Conservation (phyloP, 2,329 filamentous ascomycete genomes). For the Biscogniauxia mediterranea region DNA sequence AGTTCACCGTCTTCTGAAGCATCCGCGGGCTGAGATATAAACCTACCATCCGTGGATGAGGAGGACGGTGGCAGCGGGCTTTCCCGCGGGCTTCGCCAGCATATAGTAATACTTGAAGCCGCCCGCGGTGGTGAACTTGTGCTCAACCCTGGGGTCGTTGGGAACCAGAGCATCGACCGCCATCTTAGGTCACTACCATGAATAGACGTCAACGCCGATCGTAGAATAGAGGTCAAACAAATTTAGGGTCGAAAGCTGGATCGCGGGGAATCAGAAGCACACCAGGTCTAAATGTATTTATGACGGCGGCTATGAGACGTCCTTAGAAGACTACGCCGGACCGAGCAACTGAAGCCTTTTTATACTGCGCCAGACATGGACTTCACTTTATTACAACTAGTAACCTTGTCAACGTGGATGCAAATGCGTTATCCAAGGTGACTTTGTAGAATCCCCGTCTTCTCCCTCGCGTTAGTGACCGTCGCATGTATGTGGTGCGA, state of each 20-base stretch:
- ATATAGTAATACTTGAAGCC: conserved; percentile 70
- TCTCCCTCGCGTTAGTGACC: not conserved
- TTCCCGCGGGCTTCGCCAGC: conserved; percentile 48
- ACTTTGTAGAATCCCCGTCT: not conserved
- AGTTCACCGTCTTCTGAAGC: not conserved
- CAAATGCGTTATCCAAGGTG: not conserved
- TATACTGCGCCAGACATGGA: not conserved
- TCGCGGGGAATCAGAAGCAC: no score
- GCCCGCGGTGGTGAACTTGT: conserved; percentile 62
- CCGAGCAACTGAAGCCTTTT: not conserved
- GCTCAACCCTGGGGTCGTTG: conserved; percentile 65
- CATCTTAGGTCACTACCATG: conserved; percentile 4
- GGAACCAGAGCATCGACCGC: conserved; percentile 61
- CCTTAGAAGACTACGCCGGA: not conserved
- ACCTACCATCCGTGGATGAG: conserved; percentile 36
- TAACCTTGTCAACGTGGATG: not conserved
- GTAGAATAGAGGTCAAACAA: not conserved
- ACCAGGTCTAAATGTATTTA: not conserved
- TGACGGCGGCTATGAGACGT: not conserved
- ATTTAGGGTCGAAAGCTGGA: no score
- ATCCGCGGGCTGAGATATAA: not conserved
- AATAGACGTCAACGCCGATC: conserved; percentile 1
- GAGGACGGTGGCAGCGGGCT: conserved; percentile 49
- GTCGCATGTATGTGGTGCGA: not conserved
- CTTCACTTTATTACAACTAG: not conserved